Percentiles rank a stretch among this genome's conserved stretches.
Conservation (phyloP, 208 protist genomes). For the Crithidia expoeki region DNA sequence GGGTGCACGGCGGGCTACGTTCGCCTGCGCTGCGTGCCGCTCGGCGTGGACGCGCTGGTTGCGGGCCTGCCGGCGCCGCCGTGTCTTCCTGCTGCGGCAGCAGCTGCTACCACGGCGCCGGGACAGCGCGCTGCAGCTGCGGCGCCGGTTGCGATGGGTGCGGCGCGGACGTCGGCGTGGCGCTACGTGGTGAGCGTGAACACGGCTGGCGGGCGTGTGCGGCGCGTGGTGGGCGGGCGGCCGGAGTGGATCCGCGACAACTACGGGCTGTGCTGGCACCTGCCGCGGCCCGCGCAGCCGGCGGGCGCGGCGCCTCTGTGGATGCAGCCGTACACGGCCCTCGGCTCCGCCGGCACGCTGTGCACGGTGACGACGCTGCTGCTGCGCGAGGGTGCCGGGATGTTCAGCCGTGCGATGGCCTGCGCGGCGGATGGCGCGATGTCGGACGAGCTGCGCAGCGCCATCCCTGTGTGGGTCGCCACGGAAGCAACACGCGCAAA, state of each 20-base stretch:
- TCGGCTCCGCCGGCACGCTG: conserved; percentile 10
- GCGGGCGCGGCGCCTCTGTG: not conserved
- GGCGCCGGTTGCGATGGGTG: not conserved
- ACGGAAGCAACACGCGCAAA: not conserved
- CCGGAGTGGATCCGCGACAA: conserved; percentile 9
- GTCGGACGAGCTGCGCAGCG: conserved; percentile 14
- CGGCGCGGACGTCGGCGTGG: not conserved
- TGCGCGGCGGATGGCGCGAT: conserved; percentile 4
- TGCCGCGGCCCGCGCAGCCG: not conserved
- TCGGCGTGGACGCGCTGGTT: conserved; percentile 19
- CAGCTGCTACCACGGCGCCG: not conserved
- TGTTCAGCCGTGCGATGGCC: not conserved
- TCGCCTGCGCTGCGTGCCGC: not conserved
- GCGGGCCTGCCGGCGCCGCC: not conserved
- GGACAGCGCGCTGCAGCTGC: not conserved
- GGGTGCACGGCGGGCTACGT: conserved; percentile 3
- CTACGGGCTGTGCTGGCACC: conserved; percentile 4
- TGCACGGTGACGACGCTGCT: conserved; percentile 12
- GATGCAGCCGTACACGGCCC: not conserved
- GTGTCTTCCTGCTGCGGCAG: not conserved
- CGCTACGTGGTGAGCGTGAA: conserved; percentile 13
- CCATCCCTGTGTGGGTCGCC: conserved; percentile 4
- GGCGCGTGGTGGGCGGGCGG: conserved; percentile 2
- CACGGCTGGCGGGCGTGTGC: conserved; percentile 3
- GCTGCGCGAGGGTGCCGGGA: conserved; percentile 4